Base-by-base conservation (phyloP, 2,329 filamentous ascomycete genomes). In the Trichoderma harzianum region DNA sequence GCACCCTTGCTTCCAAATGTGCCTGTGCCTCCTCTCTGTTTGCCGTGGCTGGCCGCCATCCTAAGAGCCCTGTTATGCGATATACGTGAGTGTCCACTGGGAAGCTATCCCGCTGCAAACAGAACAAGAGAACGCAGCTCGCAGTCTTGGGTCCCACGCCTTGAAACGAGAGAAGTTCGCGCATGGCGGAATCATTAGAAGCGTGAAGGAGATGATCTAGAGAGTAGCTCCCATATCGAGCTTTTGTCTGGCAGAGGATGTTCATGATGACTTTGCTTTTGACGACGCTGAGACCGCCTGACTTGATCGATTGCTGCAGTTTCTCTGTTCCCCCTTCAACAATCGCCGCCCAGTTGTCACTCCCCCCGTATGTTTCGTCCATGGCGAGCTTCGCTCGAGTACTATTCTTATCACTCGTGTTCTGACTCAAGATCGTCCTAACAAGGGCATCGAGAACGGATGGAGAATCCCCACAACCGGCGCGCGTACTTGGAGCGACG, bases 191-290 rank as follows among this genome's bases (percentile, higher is more conserved):
- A 8, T 83, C 83, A 75, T 85, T 81, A 2, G 77, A 77, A 11
- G 78, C 77, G 7, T 75, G 73, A 62, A 86, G 84, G 14, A 88
- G 78, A 75, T 87, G 84, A 70, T 88, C 85, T 2, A 88, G 80
- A 18, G 84, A 84, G 75, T 85, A 86, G 1, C 24, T 58, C 5
- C 83, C 84, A 76, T 84, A 79, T 34, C 76, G 75, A 26, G 75
- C 78, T 67, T 88, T 84, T 47, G 90, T 91, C 77, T 93, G 90
- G 62, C 86, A 82, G 76, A 95, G 82, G 68, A 94, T 91, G 43
- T 82, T 81, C 74, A 94, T 88, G 75, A 95, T 93, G 75, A 90
- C 89, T 72, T 88, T 90, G 77, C 89, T 92, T 80, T 95, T 96
- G n/a, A 88, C 85, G 43, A 87, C 87, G 16, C 90, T 91, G 1